Evolutionary conservation across 805 yeast genomes (phyloP).

Genomic region (Wickerhamiella siamensis): DNA sequence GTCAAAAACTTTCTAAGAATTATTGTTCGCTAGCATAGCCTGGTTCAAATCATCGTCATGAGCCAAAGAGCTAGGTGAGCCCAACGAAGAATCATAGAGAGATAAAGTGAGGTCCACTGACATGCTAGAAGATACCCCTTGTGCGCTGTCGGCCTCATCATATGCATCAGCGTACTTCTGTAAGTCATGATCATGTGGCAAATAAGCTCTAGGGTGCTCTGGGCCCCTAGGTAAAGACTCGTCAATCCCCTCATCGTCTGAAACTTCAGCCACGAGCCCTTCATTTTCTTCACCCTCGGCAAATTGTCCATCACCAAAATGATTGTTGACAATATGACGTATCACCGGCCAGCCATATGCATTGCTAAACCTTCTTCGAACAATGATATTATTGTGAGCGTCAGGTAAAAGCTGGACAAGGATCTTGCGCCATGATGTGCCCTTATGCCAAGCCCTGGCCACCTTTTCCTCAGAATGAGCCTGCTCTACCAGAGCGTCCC

Average conservation of each 20-base stretch:
- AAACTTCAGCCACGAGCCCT: background rate
- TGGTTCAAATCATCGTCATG: background rate
- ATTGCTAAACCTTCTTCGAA: conserved; percentile 75
- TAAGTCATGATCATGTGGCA: background rate
- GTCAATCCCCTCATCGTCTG: background rate
- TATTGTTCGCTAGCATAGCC: conserved; percentile 1
- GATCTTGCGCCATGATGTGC: conserved; percentile 82
- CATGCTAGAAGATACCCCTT: conserved; percentile 5
- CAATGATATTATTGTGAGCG: conserved; percentile 88
- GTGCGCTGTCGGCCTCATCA: conserved; percentile 5
- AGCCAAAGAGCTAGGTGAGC: background rate
- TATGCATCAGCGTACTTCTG: background rate
- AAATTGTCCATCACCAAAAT: conserved; percentile 29
- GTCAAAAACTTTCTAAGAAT: no score
- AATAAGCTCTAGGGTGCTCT: background rate
- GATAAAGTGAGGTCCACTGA: background rate
- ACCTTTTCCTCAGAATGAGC: conserved; percentile 53
- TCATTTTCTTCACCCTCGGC: background rate
- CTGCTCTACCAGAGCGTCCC: conserved; percentile 21
- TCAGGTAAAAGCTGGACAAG: conserved; percentile 76
- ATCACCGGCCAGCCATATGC: conserved; percentile 93
- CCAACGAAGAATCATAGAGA: background rate
- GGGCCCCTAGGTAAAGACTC: background rate
- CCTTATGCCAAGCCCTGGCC: conserved; percentile 78
- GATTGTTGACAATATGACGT: conserved; percentile 61